Percentiles rank a stretch among this genome's conserved stretches.
Conservation (phyloP, 2,329 filamentous ascomycete genomes). For the Pseudogymnoascus sp. region DNA sequence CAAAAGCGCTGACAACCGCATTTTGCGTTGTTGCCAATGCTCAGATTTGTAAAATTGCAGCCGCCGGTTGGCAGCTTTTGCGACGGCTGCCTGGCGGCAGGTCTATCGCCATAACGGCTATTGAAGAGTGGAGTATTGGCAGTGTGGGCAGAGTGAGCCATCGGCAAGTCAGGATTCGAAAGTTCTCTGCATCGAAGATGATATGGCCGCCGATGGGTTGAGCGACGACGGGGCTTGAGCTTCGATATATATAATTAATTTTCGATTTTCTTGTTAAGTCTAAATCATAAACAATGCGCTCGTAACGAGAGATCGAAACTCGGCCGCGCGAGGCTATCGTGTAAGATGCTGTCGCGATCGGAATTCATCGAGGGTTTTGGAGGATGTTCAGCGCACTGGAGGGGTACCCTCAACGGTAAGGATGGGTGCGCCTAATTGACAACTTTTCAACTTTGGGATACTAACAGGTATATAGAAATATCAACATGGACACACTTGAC, state of each 20-base stretch:
- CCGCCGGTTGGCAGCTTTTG: constrained; percentile 37
- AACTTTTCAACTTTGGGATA: constrained; percentile 9
- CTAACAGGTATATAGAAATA: constrained; percentile 9
- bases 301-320: constrained; percentile 2
- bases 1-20: constrained; percentile 50
- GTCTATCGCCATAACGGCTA: constrained; percentile 18
- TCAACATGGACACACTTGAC: constrained; percentile 6
- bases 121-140: constrained; percentile 26
- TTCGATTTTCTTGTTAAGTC: neutral
- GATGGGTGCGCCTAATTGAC: neutral
- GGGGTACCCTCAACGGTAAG: neutral
- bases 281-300: constrained; percentile 4
- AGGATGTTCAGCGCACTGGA: neutral
- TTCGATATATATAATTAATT: constrained; percentile 2
- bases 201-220: neutral
- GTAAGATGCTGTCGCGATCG: neutral
- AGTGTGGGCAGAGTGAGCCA: constrained; percentile 24
- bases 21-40: constrained; percentile 32
- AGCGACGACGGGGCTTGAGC: neutral
- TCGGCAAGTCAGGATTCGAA: constrained; percentile 16
- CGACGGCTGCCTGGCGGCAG: constrained; percentile 15
- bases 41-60: constrained; percentile 45
- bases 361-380: constrained; percentile 1
- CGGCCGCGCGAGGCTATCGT: neutral
- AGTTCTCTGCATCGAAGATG: neutral